A percentile compares a stretch with the other conserved stretches of the same genome.
Conservation (phyloP, 345 rosid species). For the Euphorbia pulcherrima region DNA sequence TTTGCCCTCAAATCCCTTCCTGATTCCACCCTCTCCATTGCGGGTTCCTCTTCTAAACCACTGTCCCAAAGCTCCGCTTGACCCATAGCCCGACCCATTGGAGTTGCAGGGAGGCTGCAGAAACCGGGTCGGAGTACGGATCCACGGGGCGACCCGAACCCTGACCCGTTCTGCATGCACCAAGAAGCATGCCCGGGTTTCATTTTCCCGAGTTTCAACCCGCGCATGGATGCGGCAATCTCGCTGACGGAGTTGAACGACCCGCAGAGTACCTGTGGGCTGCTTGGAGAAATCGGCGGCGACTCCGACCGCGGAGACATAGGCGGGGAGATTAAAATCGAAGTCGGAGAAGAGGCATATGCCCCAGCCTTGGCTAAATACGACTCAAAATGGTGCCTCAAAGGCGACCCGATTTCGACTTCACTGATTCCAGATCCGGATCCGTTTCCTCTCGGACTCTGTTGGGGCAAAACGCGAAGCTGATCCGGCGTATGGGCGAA, state of each 20-base stretch:
- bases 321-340: slow-evolving; percentile 42
- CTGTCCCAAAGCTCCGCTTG: slow-evolving; percentile 41
- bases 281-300: slow-evolving; percentile 50
- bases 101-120: slow-evolving; percentile 33
- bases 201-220: slow-evolving; percentile 32
- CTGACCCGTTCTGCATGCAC: slow-evolving; percentile 37
- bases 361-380: slow-evolving; percentile 11
- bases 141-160: slow-evolving; percentile 32
- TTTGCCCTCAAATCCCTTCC: slow-evolving; percentile 53
- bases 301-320: slow-evolving; percentile 48
- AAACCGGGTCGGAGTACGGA: slow-evolving; percentile 31
- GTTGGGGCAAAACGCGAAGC: slow-evolving; percentile 42
- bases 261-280: slow-evolving; percentile 11
- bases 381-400: slow-evolving; percentile 8
- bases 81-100: slow-evolving; percentile 17
- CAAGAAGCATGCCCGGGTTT: slow-evolving; percentile 26
- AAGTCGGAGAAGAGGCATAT: slow-evolving; percentile 43
- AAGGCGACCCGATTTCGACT: slow-evolving; percentile 13
- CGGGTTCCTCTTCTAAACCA: slow-evolving; percentile 37
- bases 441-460: slow-evolving; percentile 6
- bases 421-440: slow-evolving; percentile 1
- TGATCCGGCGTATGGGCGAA: slow-evolving; percentile 83
- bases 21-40: slow-evolving; percentile 66
- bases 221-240: slow-evolving; percentile 42
- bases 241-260: slow-evolving; percentile 27